Conservation (phyloP, 1,284 basidiomycete genomes). For the Phellopilus nigrolimitatus region DNA sequence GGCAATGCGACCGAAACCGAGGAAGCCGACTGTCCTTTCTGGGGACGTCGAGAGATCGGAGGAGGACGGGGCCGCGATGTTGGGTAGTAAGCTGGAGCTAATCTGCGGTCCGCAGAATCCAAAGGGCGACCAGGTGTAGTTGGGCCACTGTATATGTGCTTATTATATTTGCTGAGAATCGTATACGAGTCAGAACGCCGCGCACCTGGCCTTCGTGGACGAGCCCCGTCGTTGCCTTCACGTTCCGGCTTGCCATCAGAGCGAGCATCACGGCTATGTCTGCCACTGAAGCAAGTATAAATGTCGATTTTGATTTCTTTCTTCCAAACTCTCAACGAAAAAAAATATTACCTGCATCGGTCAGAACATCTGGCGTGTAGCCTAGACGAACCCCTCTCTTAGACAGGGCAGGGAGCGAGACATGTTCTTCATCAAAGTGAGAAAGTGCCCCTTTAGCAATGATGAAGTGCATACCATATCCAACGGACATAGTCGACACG, state of each 20-base stretch:
- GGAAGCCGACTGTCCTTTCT: conserved; percentile 39
- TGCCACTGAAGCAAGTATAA: conserved; percentile 53
- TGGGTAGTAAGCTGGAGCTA: conserved; percentile 40
- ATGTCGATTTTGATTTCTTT: conserved; percentile 6
- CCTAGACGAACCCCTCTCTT: conserved; percentile 72
- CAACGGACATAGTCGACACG: conserved; percentile 88
- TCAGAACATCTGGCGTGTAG: conserved; percentile 88
- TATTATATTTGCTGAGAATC: neutral
- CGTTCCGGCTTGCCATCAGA: conserved; percentile 85
- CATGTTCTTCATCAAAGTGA: conserved; percentile 59
- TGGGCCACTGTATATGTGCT: conserved; percentile 47
- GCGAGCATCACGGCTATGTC: conserved; percentile 85
- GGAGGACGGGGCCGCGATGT: conserved; percentile 40
- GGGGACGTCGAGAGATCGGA: conserved; percentile 24
- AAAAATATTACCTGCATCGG: conserved; percentile 62
- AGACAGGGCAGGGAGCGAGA: conserved; percentile 63
- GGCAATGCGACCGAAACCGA: conserved; percentile 86
- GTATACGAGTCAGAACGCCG: conserved; percentile 6
- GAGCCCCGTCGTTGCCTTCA: conserved; percentile 55
- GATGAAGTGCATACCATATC: conserved; percentile 74
- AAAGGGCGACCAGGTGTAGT: conserved; percentile 75
- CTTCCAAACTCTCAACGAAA: neutral
- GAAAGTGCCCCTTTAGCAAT: neutral
- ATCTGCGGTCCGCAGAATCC: no score
- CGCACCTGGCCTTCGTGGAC: conserved; percentile 66